Evolutionary conservation across 78 protist genomes (phyloP).

Genomic region (Dictyostelium firmibasis): DNA sequence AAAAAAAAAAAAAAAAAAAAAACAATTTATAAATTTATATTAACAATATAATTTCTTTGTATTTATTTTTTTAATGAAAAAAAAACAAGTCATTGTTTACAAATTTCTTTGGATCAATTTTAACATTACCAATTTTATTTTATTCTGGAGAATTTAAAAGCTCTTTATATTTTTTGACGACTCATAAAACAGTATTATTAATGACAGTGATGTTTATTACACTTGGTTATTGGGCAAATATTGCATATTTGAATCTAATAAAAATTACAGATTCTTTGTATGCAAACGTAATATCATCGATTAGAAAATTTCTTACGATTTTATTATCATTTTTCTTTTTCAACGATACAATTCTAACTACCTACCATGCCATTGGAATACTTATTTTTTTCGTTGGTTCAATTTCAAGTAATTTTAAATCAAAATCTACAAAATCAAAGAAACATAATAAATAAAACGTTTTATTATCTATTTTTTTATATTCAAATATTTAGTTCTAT

Average conservation of each 20-base stretch:
- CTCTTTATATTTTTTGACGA: not conserved
- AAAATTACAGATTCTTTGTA: constrained; percentile 47
- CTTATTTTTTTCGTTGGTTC: constrained; percentile 35
- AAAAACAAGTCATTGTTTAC: constrained; percentile 37
- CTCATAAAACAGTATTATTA: not conserved
- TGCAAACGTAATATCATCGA: constrained; percentile 35
- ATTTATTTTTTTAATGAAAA: too few relatives aligned
- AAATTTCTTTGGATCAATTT: constrained; percentile 48
- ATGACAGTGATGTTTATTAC: constrained; percentile 12
- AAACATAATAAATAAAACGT: not conserved
- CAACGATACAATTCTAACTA: not conserved
- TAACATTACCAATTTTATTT: constrained; percentile 55
- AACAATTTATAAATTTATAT: not conserved
- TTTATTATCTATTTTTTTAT: too few relatives aligned
- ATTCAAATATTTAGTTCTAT: not conserved
- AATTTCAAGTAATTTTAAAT: not conserved
- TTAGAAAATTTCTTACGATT: constrained; percentile 59
- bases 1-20: too few relatives aligned
- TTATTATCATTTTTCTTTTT: constrained; percentile 45
- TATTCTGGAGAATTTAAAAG: constrained; percentile 28
- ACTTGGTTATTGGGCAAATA: constrained; percentile 66
- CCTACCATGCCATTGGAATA: constrained; percentile 25
- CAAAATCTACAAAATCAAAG: not conserved
- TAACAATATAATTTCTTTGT: not conserved
- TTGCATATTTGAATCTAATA: constrained; percentile 41